These are phyloP conservation scores for Cyberlindnera bimundalis DNA, from an alignment of 805 yeast genomes.

Conservation along the genomic window DNA sequence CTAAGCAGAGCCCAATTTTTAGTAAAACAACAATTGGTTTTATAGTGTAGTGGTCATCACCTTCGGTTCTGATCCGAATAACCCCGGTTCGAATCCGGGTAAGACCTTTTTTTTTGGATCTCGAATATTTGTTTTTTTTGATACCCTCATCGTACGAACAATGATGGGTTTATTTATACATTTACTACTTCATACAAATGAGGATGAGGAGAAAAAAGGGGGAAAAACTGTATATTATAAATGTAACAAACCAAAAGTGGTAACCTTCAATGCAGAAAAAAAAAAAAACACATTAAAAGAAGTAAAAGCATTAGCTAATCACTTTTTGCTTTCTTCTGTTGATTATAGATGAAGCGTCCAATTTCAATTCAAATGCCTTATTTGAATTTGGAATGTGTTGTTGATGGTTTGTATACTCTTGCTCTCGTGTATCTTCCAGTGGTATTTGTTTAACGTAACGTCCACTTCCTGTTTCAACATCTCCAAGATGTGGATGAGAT, in stretches of 20 bases:
- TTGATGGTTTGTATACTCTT: conserved; percentile 6
- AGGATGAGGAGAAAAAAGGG: no score
- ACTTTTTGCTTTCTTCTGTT: conserved; percentile 36
- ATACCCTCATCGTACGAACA: no score
- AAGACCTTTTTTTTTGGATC: conserved; percentile 27
- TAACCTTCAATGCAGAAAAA: not conserved
- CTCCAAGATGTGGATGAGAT: conserved; percentile 11
- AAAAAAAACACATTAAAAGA: not conserved
- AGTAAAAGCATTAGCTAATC: not conserved
- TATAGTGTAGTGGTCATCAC: conserved; percentile 32
- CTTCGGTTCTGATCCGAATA: conserved; percentile 32
- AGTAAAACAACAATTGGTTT: conserved; percentile 12
- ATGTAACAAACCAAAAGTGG: no score
- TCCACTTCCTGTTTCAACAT: conserved; percentile 22
- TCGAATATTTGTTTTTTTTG: no score
- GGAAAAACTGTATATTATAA: no score
- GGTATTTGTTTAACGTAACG: conserved; percentile 18
- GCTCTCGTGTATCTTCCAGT: conserved; percentile 11
- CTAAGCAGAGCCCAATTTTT: no score
- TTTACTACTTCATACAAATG: no score
- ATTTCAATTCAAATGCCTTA: conserved; percentile 34
- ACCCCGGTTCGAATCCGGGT: conserved; percentile 36
- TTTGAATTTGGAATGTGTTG: conserved; percentile 10
- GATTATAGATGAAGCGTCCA: conserved; percentile 38
- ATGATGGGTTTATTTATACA: no score